A percentile compares a stretch with the other conserved stretches of the same genome.
Evolutionary conservation across 1,284 basidiomycete genomes (phyloP).

Genomic region (Paramarasmius palmivorus): DNA sequence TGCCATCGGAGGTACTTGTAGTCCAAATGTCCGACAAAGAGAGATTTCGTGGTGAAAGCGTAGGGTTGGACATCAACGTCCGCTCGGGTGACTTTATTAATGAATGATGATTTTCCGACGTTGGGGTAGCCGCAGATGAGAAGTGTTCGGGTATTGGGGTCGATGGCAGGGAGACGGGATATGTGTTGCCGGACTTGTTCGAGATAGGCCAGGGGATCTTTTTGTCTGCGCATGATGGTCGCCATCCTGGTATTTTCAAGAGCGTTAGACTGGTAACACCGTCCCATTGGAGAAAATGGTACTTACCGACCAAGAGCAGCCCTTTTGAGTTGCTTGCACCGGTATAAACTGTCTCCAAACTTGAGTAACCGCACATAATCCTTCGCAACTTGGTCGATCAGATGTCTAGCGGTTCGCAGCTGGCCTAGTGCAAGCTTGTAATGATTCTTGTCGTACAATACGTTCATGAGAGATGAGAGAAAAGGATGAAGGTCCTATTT

Average conservation of each 20-base stretch:
- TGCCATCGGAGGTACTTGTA: slow-evolving; percentile 98
- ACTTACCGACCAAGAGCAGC: slow-evolving; percentile 90
- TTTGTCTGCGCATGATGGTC: slow-evolving; percentile 95
- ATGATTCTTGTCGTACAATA: slow-evolving; percentile 98
- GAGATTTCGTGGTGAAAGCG: slow-evolving; percentile 95
- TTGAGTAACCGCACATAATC: slow-evolving; percentile 95
- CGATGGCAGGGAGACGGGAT: slow-evolving; percentile 93
- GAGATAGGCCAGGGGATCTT: slow-evolving; percentile 93
- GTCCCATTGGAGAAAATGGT: background rate
- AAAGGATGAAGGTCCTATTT: slow-evolving; percentile 91
- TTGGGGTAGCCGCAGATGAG: slow-evolving; percentile 97
- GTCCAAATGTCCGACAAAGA: slow-evolving; percentile 95
- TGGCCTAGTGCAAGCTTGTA: slow-evolving; percentile 97
- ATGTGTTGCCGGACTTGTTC: slow-evolving; percentile 98
- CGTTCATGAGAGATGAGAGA: slow-evolving; percentile 91
- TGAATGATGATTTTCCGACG: slow-evolving; percentile 96
- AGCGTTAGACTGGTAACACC: background rate
- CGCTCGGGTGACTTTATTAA: slow-evolving; percentile 96
- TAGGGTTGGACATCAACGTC: slow-evolving; percentile 98
- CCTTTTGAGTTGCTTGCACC: slow-evolving; percentile 95
- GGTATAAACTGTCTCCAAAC: slow-evolving; percentile 93
- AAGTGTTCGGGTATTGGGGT: slow-evolving; percentile 94
- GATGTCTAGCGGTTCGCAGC: slow-evolving; percentile 88
- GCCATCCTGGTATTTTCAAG: slow-evolving; percentile 70
- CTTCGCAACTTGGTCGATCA: slow-evolving; percentile 94